A percentile compares a stretch with the other conserved stretches of the same genome.
phyloP scores from a whole-genome alignment of 1,284 basidiomycete genomes.

The Wolfiporia cocos region DNA sequence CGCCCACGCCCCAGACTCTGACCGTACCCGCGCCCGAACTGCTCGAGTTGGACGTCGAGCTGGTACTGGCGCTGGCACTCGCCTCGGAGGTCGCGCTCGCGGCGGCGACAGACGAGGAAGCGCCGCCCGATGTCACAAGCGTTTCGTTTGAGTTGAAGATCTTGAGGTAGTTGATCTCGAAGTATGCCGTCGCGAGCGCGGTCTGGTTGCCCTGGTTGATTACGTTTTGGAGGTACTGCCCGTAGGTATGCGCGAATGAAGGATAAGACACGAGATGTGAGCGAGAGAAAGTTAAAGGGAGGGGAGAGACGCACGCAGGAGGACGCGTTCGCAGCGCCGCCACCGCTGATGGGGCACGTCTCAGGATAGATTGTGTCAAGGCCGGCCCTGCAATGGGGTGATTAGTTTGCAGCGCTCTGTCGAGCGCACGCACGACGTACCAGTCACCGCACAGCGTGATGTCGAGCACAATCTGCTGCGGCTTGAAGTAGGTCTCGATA shows the following conservation, averaged over 20 bases:
- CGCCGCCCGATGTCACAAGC: constrained; percentile 11
- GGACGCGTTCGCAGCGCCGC: constrained; percentile 18
- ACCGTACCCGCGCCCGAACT: too few relatives aligned
- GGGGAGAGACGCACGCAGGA: constrained; percentile 14
- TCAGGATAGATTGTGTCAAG: constrained; percentile 31
- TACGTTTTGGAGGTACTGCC: constrained; percentile 45
- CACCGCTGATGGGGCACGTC: constrained; percentile 32
- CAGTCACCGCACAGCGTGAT: constrained; percentile 54
- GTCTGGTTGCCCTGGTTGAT: constrained; percentile 42
- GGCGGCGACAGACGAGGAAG: constrained; percentile 12
- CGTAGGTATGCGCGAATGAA: not conserved
- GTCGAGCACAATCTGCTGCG: constrained; percentile 48
- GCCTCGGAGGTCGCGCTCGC: constrained; percentile 10
- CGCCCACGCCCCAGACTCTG: too few relatives aligned
- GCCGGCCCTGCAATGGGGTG: constrained; percentile 35
- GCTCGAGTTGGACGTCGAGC: constrained; percentile 5
- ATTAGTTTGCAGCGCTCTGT: not conserved
- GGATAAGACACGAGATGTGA: not conserved
- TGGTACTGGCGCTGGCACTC: constrained; percentile 8
- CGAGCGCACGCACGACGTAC: constrained; percentile 27
- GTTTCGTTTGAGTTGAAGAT: constrained; percentile 28
- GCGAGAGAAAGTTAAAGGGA: not conserved
- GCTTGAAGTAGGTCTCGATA: constrained; percentile 43
- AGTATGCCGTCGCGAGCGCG: constrained; percentile 45
- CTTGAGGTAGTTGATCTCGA: constrained; percentile 46